Percentiles rank a stretch among this genome's conserved stretches.
Evolutionary conservation across 2,329 filamentous ascomycete genomes (phyloP).

Genomic region (Emergomyces pasteurianus): DNA sequence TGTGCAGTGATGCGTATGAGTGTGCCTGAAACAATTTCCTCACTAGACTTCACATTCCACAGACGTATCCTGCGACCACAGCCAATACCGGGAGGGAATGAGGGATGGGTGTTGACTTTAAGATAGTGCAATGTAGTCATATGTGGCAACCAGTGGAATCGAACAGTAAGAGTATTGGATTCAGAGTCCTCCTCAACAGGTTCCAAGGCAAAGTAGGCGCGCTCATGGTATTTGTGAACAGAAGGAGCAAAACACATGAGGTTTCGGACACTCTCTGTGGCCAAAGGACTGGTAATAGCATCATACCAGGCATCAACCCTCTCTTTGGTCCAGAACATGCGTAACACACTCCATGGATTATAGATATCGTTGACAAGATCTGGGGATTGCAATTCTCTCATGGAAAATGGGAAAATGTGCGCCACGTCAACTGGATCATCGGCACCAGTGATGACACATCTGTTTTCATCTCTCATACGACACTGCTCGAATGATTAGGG

Average conservation of each 20-base stretch:
- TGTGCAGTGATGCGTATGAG: background rate
- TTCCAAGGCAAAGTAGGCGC: conserved; percentile 5
- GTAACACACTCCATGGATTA: conserved; percentile 4
- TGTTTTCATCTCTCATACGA: background rate
- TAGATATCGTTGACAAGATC: background rate
- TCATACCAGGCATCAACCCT: conserved; percentile 4
- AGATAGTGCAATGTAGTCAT: background rate
- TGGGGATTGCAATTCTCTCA: conserved; percentile 1
- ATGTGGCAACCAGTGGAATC: conserved; percentile 7
- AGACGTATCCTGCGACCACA: background rate
- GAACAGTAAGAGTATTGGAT: background rate
- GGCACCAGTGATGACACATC: conserved; percentile 5
- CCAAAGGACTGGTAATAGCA: background rate
- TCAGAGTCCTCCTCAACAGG: background rate
- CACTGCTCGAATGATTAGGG: background rate
- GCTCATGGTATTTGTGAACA: conserved; percentile 2
- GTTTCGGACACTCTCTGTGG: conserved; percentile 5
- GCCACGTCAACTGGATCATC: conserved; percentile 4
- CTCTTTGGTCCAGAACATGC: conserved; percentile 6
- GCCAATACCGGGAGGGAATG: background rate
- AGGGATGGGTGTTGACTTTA: background rate
- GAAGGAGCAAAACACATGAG: conserved; percentile 6
- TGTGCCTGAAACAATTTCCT: conserved; percentile 1
- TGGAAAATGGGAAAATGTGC: conserved; percentile 8
- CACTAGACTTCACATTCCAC: background rate